Conservation (phyloP, 2,329 filamentous ascomycete species). For the Aspergillus pseudoterreus region DNA sequence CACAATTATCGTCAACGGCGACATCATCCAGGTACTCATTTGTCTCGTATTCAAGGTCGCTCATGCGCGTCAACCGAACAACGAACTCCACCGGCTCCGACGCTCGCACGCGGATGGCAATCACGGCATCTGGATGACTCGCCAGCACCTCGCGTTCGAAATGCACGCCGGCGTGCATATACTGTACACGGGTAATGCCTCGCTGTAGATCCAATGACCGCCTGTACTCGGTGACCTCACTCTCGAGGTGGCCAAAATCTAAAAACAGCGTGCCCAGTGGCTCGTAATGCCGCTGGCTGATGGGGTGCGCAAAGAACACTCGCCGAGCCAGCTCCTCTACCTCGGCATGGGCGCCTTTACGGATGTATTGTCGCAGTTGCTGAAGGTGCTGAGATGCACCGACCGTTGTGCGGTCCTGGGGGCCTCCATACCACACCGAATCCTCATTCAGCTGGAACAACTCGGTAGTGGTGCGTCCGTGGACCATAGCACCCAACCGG, state of each 20-base stretch:
- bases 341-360: constrained; percentile 36
- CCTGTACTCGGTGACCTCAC: constrained; percentile 30
- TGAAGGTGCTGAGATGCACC: constrained; percentile 37
- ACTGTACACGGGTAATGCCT: constrained; percentile 37
- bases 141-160: constrained; percentile 40
- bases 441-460: constrained; percentile 48
- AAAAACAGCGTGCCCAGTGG: constrained; percentile 41
- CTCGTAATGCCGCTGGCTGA: constrained; percentile 48
- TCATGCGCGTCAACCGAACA: constrained; percentile 32
- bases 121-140: constrained; percentile 40
- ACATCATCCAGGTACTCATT: constrained; percentile 44
- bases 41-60: constrained; percentile 43
- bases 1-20: constrained; percentile 22
- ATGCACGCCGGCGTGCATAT: constrained; percentile 29
- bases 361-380: constrained; percentile 39
- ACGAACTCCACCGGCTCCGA: constrained; percentile 24
- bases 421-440: constrained; percentile 47
- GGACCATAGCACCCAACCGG: constrained; percentile 45
- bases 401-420: constrained; percentile 41
- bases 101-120: constrained; percentile 33
- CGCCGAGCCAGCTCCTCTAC: constrained; percentile 41
- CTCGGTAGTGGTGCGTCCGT: constrained; percentile 44
- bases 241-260: constrained; percentile 35
- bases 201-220: constrained; percentile 39
- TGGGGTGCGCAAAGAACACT: constrained; percentile 45